phyloP scores from a whole-genome alignment of 139 green algal genomes.

The Gonium pectorale region DNA sequence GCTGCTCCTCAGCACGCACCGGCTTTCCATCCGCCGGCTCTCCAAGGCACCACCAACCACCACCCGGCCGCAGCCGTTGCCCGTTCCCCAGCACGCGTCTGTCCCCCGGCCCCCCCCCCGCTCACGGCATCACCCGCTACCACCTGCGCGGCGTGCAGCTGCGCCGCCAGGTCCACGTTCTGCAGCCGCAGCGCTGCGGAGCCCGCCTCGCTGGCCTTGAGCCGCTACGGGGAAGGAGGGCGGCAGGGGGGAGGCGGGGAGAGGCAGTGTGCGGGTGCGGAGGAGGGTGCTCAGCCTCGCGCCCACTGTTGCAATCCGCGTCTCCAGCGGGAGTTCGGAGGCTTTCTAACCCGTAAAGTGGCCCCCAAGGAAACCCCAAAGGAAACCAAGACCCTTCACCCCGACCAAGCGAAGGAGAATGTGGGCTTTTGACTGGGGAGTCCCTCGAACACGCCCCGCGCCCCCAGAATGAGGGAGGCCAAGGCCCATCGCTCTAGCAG shows the following conservation, averaged over 20 bases:
- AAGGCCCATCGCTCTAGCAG: neutral
- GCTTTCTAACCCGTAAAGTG: no score
- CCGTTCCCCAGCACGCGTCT: neutral
- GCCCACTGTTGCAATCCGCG: no score
- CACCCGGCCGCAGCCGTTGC: neutral
- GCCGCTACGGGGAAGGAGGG: neutral
- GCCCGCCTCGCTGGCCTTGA: neutral
- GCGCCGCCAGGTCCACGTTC: neutral
- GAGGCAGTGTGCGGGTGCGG: neutral
- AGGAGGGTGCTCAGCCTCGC: no score
- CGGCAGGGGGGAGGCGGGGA: neutral
- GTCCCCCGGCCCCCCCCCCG: neutral
- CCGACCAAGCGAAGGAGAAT: neutral
- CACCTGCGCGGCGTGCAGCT: slow-evolving; percentile 20
- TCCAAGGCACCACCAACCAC: neutral
- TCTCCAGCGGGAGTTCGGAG: no score
- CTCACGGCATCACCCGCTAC: neutral
- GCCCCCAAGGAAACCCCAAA: no score
- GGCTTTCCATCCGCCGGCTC: neutral
- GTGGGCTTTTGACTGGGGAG: neutral
- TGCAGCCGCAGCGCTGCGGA: neutral
- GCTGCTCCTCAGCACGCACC: neutral
- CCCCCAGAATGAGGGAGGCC: neutral
- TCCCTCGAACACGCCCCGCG: neutral
- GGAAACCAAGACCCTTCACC: neutral